Percentiles rank a stretch among this genome's conserved stretches.
Conservation (phyloP, 768 basidiomycete genomes). For the Hygrocybe coccinea region DNA sequence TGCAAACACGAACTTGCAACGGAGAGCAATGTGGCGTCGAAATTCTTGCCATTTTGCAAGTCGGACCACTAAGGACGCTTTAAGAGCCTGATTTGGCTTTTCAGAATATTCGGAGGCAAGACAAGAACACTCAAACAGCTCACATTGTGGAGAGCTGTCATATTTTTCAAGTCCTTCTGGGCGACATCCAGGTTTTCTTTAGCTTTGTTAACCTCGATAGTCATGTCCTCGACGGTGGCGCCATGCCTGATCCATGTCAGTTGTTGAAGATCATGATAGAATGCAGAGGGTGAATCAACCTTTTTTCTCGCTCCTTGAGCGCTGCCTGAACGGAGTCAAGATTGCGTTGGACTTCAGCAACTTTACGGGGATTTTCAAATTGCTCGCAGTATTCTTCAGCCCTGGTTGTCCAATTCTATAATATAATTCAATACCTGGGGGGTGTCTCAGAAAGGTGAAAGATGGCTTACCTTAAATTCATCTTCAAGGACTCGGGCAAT, state of each 20-base stretch:
- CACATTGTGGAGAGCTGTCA: slow-evolving; percentile 64
- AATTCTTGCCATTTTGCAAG: slow-evolving; percentile 80
- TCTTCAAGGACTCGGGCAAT: slow-evolving; percentile 47
- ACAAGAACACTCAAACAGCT: neutral
- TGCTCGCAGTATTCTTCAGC: slow-evolving; percentile 60
- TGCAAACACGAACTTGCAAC: slow-evolving; percentile 79
- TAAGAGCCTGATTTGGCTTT: slow-evolving; percentile 50
- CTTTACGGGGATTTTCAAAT: slow-evolving; percentile 53
- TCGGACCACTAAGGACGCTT: slow-evolving; percentile 59
- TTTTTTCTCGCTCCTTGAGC: slow-evolving; percentile 60
- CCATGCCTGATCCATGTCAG: slow-evolving; percentile 51
- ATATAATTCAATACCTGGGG: neutral
- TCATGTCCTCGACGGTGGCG: slow-evolving; percentile 72
- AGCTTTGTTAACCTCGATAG: slow-evolving; percentile 62
- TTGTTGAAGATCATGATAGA: neutral
- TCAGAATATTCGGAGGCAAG: neutral
- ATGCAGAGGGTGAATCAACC: slow-evolving; percentile 34
- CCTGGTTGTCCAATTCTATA: slow-evolving; percentile 57
- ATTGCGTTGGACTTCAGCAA: slow-evolving; percentile 51
- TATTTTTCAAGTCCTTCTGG: slow-evolving; percentile 56
- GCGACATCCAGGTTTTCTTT: slow-evolving; percentile 56
- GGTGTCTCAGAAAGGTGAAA: neutral
- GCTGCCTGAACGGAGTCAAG: slow-evolving; percentile 62
- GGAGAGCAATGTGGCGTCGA: slow-evolving; percentile 81
- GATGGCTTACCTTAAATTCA: slow-evolving; percentile 54